Evolutionary conservation across 176 grass and related monocot genomes (phyloP).

Genomic region (Musa troglodytarum): DNA sequence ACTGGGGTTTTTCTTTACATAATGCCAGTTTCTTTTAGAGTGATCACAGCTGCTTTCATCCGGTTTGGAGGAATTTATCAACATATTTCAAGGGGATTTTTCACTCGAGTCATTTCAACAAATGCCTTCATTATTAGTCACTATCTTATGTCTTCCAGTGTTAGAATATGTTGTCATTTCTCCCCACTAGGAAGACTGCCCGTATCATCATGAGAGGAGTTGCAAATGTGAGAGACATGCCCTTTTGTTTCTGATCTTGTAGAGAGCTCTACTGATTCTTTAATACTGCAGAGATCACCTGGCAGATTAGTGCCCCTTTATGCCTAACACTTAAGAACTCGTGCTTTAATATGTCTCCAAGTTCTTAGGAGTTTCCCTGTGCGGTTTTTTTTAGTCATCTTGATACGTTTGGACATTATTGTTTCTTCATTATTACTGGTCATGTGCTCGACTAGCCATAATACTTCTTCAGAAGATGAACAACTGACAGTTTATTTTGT

Average conservation of each 20-base stretch:
- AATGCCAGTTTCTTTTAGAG: not conserved
- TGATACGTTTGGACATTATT: not conserved
- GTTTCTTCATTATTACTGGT: not conserved
- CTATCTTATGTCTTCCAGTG: no score
- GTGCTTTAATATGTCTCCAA: not conserved
- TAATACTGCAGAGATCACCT: not conserved
- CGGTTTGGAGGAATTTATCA: no score
- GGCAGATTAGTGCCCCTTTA: not conserved
- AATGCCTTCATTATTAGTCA: no score
- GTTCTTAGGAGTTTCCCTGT: not conserved
- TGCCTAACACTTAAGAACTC: not conserved
- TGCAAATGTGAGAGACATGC: no score
- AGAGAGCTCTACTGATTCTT: not conserved
- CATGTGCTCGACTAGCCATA: constrained; percentile 3
- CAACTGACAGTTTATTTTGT: constrained; percentile 20
- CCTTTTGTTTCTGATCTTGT: not conserved
- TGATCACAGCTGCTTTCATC: no score
- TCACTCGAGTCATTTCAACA: no score
- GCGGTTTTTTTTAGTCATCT: not conserved
- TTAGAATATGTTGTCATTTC: no score
- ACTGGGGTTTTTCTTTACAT: not conserved
- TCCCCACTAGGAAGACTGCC: no score
- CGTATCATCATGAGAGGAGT: no score
- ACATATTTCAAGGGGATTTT: no score
- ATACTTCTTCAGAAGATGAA: not conserved